A percentile compares a stretch with the other conserved stretches of the same genome.
Conservation (phyloP, 441 rosid genomes). For the Aleurites moluccanus region DNA sequence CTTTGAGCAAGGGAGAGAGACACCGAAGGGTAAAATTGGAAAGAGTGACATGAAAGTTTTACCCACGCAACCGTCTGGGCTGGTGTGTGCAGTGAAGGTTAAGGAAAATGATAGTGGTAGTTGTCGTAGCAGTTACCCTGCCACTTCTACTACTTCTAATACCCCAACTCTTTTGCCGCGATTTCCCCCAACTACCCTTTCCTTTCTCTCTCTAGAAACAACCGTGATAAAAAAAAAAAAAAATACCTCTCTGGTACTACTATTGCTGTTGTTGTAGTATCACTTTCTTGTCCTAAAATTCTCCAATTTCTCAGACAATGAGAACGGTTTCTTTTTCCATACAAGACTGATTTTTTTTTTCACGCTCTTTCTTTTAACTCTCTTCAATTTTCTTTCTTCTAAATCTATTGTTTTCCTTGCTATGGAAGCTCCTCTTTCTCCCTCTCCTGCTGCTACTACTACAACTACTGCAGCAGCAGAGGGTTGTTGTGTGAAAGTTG, state of each 20-base stretch:
- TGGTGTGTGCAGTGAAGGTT: slow-evolving; percentile 51
- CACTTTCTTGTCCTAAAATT: slow-evolving; percentile 45
- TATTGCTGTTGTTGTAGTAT: slow-evolving; percentile 34
- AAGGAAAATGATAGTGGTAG: slow-evolving; percentile 70
- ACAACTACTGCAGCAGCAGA: slow-evolving; percentile 38
- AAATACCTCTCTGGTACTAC: slow-evolving; percentile 16
- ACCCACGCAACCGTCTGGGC: slow-evolving; percentile 17
- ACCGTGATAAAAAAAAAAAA: not conserved
- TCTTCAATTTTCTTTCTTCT: slow-evolving; percentile 14
- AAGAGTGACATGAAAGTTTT: slow-evolving; percentile 53
- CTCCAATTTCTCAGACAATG: slow-evolving; percentile 41
- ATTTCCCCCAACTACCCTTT: slow-evolving; percentile 55
- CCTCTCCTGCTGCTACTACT: slow-evolving; percentile 12
- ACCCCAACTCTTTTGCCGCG: slow-evolving; percentile 19
- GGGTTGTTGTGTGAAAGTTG: slow-evolving; percentile 94
- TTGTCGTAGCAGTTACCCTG: slow-evolving; percentile 47
- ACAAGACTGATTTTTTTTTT: slow-evolving; percentile 20
- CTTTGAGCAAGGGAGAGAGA: not conserved
- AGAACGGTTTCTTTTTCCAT: slow-evolving; percentile 30
- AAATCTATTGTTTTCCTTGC: slow-evolving; percentile 18
- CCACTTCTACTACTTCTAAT: slow-evolving; percentile 4
- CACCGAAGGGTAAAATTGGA: slow-evolving; percentile 47
- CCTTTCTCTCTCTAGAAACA: slow-evolving; percentile 2
- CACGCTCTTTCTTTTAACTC: not conserved
- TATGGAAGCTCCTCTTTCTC: slow-evolving; percentile 57